phyloP scores from a whole-genome alignment of 1,139 yeast species.

The Zygoascus meyerae region DNA sequence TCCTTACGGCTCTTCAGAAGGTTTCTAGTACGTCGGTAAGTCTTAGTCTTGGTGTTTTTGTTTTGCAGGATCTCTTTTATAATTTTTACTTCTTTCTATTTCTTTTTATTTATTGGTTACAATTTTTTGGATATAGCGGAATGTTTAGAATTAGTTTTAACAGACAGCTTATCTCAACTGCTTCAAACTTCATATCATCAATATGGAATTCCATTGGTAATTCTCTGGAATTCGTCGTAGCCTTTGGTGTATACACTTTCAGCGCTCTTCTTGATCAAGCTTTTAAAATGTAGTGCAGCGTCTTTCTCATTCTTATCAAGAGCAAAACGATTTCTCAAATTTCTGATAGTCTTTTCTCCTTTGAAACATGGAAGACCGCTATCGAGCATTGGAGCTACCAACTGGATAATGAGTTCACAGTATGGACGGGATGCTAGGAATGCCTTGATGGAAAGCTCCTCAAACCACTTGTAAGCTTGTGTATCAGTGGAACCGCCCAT shows the following conservation, averaged over 20 bases:
- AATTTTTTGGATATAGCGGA: slow-evolving; percentile 7
- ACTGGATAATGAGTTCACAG: slow-evolving; percentile 77
- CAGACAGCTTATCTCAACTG: slow-evolving; percentile 4
- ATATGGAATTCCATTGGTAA: slow-evolving; percentile 95
- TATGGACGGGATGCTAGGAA: slow-evolving; percentile 86
- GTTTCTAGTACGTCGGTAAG: slow-evolving; percentile 9
- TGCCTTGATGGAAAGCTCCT: slow-evolving; percentile 90
- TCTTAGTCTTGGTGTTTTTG: slow-evolving; percentile 10
- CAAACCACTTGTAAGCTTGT: slow-evolving; percentile 90
- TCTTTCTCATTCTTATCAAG: slow-evolving; percentile 77
- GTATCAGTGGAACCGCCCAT: slow-evolving; percentile 85
- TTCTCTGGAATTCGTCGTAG: slow-evolving; percentile 93
- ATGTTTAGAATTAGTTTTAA: slow-evolving; percentile 10
- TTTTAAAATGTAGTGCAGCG: slow-evolving; percentile 72
- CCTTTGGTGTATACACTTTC: slow-evolving; percentile 90
- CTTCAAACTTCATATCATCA: slow-evolving; percentile 27
- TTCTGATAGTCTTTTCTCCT: slow-evolving; percentile 70
- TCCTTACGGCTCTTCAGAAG: slow-evolving; percentile 20
- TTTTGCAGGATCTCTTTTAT: slow-evolving; percentile 6
- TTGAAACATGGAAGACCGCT: slow-evolving; percentile 97
- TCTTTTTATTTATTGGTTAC: slow-evolving; percentile 10
- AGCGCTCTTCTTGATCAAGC: slow-evolving; percentile 71
- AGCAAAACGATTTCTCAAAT: slow-evolving; percentile 71
- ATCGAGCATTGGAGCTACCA: slow-evolving; percentile 89
- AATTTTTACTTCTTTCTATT: slow-evolving; percentile 5